Evolutionary conservation across 495 filamentous ascomycete genomes (phyloP).

Genomic region (Thozetella sp.): DNA sequence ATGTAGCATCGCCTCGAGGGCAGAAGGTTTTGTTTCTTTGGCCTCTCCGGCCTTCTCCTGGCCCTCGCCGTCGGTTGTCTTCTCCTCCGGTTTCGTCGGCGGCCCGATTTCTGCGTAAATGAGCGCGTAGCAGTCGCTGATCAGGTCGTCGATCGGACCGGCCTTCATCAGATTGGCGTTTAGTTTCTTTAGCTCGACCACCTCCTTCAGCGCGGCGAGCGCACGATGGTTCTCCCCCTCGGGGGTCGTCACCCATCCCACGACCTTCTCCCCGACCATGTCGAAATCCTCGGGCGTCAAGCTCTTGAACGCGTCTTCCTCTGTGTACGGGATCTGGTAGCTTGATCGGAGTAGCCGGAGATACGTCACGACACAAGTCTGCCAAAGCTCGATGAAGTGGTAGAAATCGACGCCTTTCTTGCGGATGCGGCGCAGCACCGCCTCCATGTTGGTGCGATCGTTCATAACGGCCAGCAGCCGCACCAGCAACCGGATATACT

Average conservation of each 20-base stretch:
- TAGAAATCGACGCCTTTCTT: slow-evolving; percentile 84
- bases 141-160: slow-evolving; percentile 83
- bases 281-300: slow-evolving; percentile 82
- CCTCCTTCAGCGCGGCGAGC: slow-evolving; percentile 80
- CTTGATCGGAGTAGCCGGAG: slow-evolving; percentile 73
- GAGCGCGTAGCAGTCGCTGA: slow-evolving; percentile 83
- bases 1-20: slow-evolving; percentile 52
- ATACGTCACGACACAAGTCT: slow-evolving; percentile 74
- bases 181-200: slow-evolving; percentile 85
- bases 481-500: slow-evolving; percentile 83
- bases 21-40: slow-evolving; percentile 38
- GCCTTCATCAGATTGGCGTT: slow-evolving; percentile 86
- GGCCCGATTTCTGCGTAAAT: slow-evolving; percentile 60
- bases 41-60: slow-evolving; percentile 12
- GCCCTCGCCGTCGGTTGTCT: slow-evolving; percentile 2
- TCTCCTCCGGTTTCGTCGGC: slow-evolving; percentile 14
- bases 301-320: slow-evolving; percentile 81
- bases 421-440: slow-evolving; percentile 77
- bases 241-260: slow-evolving; percentile 45
- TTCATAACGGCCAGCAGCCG: slow-evolving; percentile 72
- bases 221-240: slow-evolving; percentile 39
- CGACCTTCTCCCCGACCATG: slow-evolving; percentile 48
- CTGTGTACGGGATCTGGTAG: slow-evolving; percentile 62
- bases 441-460: slow-evolving; percentile 79
- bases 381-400: slow-evolving; percentile 84